Conservation (phyloP, 371 early-diverging fungal genomes). For the Mortierella sp. region DNA sequence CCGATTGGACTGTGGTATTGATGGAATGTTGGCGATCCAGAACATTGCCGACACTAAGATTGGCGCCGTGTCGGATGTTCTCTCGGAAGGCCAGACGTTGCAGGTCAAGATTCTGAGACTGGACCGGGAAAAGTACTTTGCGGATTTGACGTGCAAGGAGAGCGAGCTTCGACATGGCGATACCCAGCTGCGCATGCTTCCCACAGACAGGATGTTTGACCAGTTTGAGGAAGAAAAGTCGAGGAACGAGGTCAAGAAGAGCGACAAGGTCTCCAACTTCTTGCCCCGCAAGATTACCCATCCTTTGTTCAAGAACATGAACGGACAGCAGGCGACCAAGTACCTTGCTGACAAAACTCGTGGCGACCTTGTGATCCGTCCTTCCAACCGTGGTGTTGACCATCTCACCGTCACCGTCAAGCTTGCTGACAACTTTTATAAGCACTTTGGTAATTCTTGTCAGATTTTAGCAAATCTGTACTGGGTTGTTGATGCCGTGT, state of each 20-base stretch:
- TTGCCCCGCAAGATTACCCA: slow-evolving; percentile 80
- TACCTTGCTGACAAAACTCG: slow-evolving; percentile 75
- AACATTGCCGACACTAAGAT: slow-evolving; percentile 75
- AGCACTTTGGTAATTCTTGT: slow-evolving; percentile 81
- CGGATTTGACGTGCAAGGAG: slow-evolving; percentile 77
- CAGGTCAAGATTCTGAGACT: slow-evolving; percentile 85
- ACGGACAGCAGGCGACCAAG: slow-evolving; percentile 81
- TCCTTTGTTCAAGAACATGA: slow-evolving; percentile 87
- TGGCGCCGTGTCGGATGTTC: slow-evolving; percentile 70
- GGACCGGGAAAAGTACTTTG: slow-evolving; percentile 83
- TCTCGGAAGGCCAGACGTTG: slow-evolving; percentile 77
- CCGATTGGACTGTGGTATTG: slow-evolving; percentile 86
- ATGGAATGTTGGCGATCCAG: slow-evolving; percentile 83
- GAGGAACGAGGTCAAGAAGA: slow-evolving; percentile 68
- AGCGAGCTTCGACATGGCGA: slow-evolving; percentile 70
- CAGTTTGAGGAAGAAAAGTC: slow-evolving; percentile 69
- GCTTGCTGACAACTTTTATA: slow-evolving; percentile 85
- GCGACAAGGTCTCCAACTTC: slow-evolving; percentile 60
- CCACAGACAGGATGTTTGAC: slow-evolving; percentile 81
- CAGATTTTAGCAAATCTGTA: not conserved
- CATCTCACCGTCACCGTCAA: slow-evolving; percentile 97
- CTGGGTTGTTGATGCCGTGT: too few species aligned
- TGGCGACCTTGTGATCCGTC: slow-evolving; percentile 94
- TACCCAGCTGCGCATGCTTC: slow-evolving; percentile 61
- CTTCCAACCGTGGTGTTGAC: slow-evolving; percentile 89